Evolutionary conservation across 2,329 filamentous ascomycete genomes (phyloP).

Genomic region (Aureobasidium subglaciale): DNA sequence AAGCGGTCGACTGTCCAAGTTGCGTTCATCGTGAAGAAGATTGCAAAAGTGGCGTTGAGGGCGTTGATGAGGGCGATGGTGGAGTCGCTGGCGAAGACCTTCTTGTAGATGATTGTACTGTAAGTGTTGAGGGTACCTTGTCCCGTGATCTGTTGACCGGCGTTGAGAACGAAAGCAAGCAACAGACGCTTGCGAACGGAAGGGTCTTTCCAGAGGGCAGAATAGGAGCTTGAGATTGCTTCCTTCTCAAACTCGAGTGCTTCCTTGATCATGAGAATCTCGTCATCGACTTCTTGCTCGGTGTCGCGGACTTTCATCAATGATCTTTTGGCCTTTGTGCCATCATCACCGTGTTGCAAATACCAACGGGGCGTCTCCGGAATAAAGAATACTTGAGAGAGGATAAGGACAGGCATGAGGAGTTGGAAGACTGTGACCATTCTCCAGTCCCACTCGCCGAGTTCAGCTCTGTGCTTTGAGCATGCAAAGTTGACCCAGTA

Average conservation of each 20-base stretch:
- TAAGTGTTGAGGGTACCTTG: constrained; percentile 68
- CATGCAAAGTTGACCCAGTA: constrained; percentile 61
- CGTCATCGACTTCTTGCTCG: constrained; percentile 59
- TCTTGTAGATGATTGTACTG: constrained; percentile 67
- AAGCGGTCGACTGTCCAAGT: constrained; percentile 68
- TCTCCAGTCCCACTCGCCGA: constrained; percentile 59
- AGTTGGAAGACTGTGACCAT: constrained; percentile 68
- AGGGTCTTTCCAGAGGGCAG: constrained; percentile 62
- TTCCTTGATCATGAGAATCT: constrained; percentile 57
- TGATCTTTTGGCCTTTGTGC: constrained; percentile 53
- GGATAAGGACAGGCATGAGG: constrained; percentile 57
- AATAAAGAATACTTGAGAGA: constrained; percentile 56
- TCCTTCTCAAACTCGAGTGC: constrained; percentile 67
- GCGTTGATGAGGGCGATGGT: constrained; percentile 68
- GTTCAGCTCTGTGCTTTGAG: constrained; percentile 44
- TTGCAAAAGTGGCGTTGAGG: constrained; percentile 65
- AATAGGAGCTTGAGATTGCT: constrained; percentile 55
- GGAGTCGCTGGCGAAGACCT: constrained; percentile 53
- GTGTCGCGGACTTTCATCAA: constrained; percentile 56
- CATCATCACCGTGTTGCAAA: constrained; percentile 53
- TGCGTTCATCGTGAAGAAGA: constrained; percentile 65
- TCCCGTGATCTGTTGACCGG: constrained; percentile 64
- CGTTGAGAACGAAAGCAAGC: constrained; percentile 60
- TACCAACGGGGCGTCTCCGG: constrained; percentile 64
- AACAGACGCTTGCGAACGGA: constrained; percentile 60